Percentiles rank a stretch among this genome's conserved stretches.
phyloP scores from a whole-genome alignment of 1,284 basidiomycete species.

The Pyrrhoderma lamaoense region DNA sequence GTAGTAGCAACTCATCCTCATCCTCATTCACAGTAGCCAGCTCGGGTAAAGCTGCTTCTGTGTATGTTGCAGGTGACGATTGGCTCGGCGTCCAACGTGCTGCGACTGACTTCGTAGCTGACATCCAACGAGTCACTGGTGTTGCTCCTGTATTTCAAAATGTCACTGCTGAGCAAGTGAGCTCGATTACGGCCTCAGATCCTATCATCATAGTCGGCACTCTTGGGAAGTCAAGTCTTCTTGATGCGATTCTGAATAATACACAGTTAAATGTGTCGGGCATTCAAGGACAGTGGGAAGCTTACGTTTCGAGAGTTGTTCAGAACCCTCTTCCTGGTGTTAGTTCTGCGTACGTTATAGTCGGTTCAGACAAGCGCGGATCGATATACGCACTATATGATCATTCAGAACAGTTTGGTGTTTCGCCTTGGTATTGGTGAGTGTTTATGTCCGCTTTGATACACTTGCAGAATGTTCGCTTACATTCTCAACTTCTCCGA shows the following conservation, averaged over 20 bases:
- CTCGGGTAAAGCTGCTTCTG: conserved; percentile 38
- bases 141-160: conserved; percentile 42
- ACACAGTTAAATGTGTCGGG: conserved; percentile 48
- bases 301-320: conserved; percentile 47
- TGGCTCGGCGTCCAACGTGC: conserved; percentile 62
- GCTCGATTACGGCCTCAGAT: conserved; percentile 22
- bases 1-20: no score
- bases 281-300: conserved; percentile 59
- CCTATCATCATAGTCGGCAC: conserved; percentile 57
- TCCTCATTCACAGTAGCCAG: conserved; percentile 37
- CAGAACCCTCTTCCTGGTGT: conserved; percentile 51
- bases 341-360: conserved; percentile 54
- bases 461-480: no score
- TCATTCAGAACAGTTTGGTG: conserved; percentile 66
- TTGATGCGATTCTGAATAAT: conserved; percentile 45
- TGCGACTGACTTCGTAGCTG: conserved; percentile 50
- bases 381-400: conserved; percentile 66
- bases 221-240: conserved; percentile 53
- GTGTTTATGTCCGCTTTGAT: no score
- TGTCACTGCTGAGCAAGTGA: conserved; percentile 30
- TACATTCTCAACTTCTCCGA: conserved; percentile 2
- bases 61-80: conserved; percentile 48
- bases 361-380: conserved; percentile 59
- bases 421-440: conserved; percentile 60
- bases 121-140: conserved; percentile 55